Evolutionary conservation across 2,329 filamentous ascomycete species (phyloP), one percentile per base, ranked within the genome.

Genomic region (Aspergillus tanneri): DNA sequence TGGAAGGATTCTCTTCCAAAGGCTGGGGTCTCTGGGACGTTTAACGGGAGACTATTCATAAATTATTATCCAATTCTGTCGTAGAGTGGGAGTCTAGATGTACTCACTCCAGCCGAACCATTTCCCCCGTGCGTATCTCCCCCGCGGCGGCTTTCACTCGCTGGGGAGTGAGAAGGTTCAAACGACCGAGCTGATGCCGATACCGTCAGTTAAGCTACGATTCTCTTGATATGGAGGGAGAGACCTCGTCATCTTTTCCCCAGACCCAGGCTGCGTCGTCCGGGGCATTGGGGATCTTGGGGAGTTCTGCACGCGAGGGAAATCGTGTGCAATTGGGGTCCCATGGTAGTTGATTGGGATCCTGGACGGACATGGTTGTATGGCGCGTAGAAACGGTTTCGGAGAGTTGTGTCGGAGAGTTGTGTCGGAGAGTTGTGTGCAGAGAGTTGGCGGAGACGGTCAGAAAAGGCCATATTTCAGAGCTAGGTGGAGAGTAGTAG

Each of bases 221-320:
- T 34, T n/a, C 16, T 18, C 9, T 11, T 7, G 30, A 7, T 34
- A 11, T 34, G 30, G 6, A 2, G 12, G n/a, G n/a, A n/a, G n/a
- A n/a, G n/a, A 80, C 73, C 54, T 73, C 67, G 55, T 82, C 80
- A 59, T 81, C 70, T 32, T 77, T 69, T 10, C 81, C 80, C 80
- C 80, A 83, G 21, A 82, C 76, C 81, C 81, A 84, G 14, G 80
- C 79, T 14, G 80, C 79, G 22, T 72, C 77, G 14, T 77, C 68
- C 0, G 80, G 81, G 2, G 78, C 78, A 25, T 75, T 76, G 1
- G 74, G 65, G 28, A 82, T 72, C 16, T 65, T 57, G 16, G 79
- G 78, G 3, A 83, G 68, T 42, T 83, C 75, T 44, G 76, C 75
- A 11, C 78, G 69, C 1, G 72, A 72, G 0, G 80, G 80, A 43